phyloP scores from a whole-genome alignment of 768 basidiomycete species.

The Tylopilus sp. region DNA sequence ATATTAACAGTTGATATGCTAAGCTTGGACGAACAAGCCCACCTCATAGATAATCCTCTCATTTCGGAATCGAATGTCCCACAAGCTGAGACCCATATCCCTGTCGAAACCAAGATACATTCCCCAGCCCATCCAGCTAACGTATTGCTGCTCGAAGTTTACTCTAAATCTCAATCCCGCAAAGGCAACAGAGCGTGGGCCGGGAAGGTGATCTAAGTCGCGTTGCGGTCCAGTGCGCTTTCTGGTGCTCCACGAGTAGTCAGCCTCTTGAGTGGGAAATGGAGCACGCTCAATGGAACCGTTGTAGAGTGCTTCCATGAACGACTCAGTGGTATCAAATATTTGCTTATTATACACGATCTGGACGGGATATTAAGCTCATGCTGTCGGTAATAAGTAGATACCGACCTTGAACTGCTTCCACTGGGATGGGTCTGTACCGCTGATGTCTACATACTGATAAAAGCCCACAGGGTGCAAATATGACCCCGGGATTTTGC shows the following conservation, averaged over 20 bases:
- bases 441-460: no score
- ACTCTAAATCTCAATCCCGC: slow-evolving; percentile 58
- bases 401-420: slow-evolving; percentile 44
- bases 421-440: no score
- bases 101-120: no score
- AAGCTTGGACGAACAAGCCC: no score
- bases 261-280: slow-evolving; percentile 28
- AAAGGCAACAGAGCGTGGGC: no score
- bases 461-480: slow-evolving; percentile 54
- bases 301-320: slow-evolving; percentile 51
- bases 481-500: slow-evolving; percentile 47
- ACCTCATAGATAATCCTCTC: no score
- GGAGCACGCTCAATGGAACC: slow-evolving; percentile 45
- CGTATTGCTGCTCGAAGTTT: slow-evolving; percentile 46
- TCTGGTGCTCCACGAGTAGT: no score
- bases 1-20: no score
- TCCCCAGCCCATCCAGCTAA: slow-evolving; percentile 70
- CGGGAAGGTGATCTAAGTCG: no score
- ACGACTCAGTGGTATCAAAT: slow-evolving; percentile 45
- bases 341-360: slow-evolving; percentile 60
- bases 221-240: no score
- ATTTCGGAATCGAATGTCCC: no score
- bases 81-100: no score
- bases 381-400: neutral
- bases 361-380: slow-evolving; percentile 25